phyloP scores from a whole-genome alignment of 306 rosid species.

The Quillaja saponaria region DNA sequence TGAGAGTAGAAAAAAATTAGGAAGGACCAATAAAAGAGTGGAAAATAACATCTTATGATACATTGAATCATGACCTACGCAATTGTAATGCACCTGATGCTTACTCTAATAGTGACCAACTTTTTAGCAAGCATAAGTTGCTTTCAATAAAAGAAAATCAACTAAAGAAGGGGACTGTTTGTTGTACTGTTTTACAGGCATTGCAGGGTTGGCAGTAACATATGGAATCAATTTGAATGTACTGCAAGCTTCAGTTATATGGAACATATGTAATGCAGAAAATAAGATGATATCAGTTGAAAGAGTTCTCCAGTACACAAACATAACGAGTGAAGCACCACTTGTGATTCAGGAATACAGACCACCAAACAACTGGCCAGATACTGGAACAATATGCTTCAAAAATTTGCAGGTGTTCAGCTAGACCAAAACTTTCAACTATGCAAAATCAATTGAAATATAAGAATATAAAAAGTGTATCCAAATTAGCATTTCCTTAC shows the following conservation, averaged over 20 bases:
- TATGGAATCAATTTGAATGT: conserved; percentile 92
- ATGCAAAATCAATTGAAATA: too few relatives aligned
- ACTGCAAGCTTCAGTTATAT: conserved; percentile 80
- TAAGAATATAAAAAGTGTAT: background rate
- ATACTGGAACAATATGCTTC: conserved; percentile 76
- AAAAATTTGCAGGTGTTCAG: conserved; percentile 63
- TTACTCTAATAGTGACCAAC: too few relatives aligned
- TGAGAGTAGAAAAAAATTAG: too few relatives aligned
- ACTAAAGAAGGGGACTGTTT: too few relatives aligned
- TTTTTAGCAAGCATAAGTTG: too few relatives aligned
- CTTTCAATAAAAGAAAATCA: too few relatives aligned
- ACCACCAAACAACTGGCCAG: conserved; percentile 89
- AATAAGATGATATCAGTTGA: conserved; percentile 96
- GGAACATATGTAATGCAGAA: conserved; percentile 97
- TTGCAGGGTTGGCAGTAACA: conserved; percentile 95
- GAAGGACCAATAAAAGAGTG: too few relatives aligned
- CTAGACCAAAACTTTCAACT: too few relatives aligned
- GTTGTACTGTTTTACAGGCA: conserved; percentile 49
- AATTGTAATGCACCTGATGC: too few relatives aligned
- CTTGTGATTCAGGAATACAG: conserved; percentile 62
- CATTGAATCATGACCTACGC: too few relatives aligned
- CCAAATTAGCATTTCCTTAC: conserved; percentile 13
- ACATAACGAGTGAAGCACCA: conserved; percentile 79
- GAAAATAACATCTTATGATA: conserved; percentile 8
- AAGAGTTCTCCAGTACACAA: conserved; percentile 82